These are phyloP conservation scores for Citropsis articulata DNA, from an alignment of 345 rosid species.

Conservation along the genomic window DNA sequence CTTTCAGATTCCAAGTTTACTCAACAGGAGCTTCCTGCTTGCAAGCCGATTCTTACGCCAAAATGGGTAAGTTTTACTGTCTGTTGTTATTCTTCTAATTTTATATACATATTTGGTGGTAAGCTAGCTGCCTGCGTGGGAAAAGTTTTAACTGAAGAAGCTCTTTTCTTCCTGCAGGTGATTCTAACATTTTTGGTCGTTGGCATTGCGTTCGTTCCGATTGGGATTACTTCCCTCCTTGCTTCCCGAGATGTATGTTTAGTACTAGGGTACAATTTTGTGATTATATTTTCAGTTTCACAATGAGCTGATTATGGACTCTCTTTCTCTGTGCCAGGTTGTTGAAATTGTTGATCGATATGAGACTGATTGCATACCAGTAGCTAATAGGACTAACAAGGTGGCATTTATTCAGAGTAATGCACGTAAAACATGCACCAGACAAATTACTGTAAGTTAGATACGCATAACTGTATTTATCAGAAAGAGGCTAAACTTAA, in stretches of 20 bases:
- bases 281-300: not conserved
- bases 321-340: slow-evolving; percentile 48
- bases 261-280: not conserved
- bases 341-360: slow-evolving; percentile 87
- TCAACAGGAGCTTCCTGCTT: slow-evolving; percentile 98
- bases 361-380: slow-evolving; percentile 72
- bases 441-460: slow-evolving; percentile 51
- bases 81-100: not conserved
- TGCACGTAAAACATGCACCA: slow-evolving; percentile 48
- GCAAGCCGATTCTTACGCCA: slow-evolving; percentile 98
- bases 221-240: slow-evolving; percentile 83
- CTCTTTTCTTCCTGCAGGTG: slow-evolving; percentile 47
- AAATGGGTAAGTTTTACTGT: slow-evolving; percentile 60
- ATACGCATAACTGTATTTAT: not conserved
- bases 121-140: not conserved
- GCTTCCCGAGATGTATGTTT: slow-evolving; percentile 85
- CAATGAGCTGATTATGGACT: slow-evolving; percentile 12
- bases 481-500: not conserved
- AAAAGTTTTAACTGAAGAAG: not conserved
- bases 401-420: slow-evolving; percentile 60
- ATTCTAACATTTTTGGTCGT: slow-evolving; percentile 85
- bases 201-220: slow-evolving; percentile 89
- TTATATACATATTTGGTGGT: not conserved
- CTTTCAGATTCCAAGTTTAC: slow-evolving; percentile 86
- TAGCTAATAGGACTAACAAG: slow-evolving; percentile 36